Evolutionary conservation across 2,329 filamentous ascomycete species (phyloP).

Genomic region (Plenodomus biglobosus): DNA sequence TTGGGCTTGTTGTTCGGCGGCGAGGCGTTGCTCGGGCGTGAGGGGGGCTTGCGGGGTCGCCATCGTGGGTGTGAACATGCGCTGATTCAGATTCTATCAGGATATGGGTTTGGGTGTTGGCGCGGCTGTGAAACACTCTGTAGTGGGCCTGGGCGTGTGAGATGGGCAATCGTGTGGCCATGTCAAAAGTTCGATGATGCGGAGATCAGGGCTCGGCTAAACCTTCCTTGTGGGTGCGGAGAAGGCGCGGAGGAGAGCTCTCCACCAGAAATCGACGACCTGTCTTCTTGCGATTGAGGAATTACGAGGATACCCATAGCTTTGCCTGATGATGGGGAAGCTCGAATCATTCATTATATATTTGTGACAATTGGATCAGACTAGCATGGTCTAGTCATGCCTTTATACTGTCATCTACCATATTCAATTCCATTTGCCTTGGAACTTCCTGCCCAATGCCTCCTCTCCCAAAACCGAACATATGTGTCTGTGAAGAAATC

Average conservation of each 20-base stretch:
- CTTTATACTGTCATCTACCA: background rate
- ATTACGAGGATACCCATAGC: too few relatives aligned
- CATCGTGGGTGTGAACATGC: constrained; percentile 20
- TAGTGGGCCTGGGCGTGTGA: constrained; percentile 6
- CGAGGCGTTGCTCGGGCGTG: constrained; percentile 40
- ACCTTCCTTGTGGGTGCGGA: constrained; percentile 19
- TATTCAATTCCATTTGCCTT: background rate
- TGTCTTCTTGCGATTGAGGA: background rate
- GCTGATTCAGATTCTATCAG: background rate
- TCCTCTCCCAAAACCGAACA: background rate
- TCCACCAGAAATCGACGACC: background rate
- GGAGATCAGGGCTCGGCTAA: constrained; percentile 30
- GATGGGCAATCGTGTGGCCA: background rate
- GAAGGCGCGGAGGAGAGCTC: constrained; percentile 7
- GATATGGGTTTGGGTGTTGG: too few relatives aligned
- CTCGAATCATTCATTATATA: too few relatives aligned
- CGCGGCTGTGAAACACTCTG: constrained; percentile 1
- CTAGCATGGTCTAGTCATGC: too few relatives aligned
- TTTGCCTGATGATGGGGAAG: too few relatives aligned
- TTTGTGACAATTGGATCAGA: too few relatives aligned
- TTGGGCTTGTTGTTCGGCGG: constrained; percentile 33
- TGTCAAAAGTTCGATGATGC: constrained; percentile 36
- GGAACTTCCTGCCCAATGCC: background rate
- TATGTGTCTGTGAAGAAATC: background rate
- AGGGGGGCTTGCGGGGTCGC: constrained; percentile 28